Evolutionary conservation across 2,329 filamentous ascomycete genomes (phyloP).

Genomic region (Elsinoe australis): DNA sequence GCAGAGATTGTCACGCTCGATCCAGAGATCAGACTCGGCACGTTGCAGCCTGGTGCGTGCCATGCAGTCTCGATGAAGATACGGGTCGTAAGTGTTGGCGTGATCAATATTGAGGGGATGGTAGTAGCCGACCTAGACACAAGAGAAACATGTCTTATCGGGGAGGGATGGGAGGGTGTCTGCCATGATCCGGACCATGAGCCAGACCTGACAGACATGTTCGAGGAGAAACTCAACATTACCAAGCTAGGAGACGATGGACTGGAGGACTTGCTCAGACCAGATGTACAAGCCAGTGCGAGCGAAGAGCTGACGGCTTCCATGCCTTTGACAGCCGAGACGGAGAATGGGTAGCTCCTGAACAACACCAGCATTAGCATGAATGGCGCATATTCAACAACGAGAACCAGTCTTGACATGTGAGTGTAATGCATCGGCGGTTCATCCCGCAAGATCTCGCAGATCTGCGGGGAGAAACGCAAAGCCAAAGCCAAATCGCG

Average conservation of each 20-base stretch:
- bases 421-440: not conserved
- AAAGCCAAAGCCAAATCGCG: no score
- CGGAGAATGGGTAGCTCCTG: not conserved
- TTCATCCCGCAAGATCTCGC: slow-evolving; percentile 5
- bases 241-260: not conserved
- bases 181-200: slow-evolving; percentile 4
- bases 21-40: slow-evolving; percentile 1
- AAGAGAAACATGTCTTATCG: slow-evolving; percentile 14
- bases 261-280: not conserved
- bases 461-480: no score
- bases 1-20: slow-evolving; percentile 10
- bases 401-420: not conserved
- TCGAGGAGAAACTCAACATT: not conserved
- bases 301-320: not conserved
- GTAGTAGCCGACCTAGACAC: slow-evolving; percentile 12
- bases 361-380: not conserved
- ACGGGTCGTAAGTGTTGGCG: slow-evolving; percentile 5
- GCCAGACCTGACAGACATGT: no score
- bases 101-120: slow-evolving; percentile 11
- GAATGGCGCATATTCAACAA: not conserved
- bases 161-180: slow-evolving; percentile 14
- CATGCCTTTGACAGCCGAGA: not conserved
- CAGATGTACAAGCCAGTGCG: not conserved
- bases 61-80: slow-evolving; percentile 6
- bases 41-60: slow-evolving; percentile 8